Conservation (phyloP, 495 filamentous ascomycete species). For the Neurospora sp. region DNA sequence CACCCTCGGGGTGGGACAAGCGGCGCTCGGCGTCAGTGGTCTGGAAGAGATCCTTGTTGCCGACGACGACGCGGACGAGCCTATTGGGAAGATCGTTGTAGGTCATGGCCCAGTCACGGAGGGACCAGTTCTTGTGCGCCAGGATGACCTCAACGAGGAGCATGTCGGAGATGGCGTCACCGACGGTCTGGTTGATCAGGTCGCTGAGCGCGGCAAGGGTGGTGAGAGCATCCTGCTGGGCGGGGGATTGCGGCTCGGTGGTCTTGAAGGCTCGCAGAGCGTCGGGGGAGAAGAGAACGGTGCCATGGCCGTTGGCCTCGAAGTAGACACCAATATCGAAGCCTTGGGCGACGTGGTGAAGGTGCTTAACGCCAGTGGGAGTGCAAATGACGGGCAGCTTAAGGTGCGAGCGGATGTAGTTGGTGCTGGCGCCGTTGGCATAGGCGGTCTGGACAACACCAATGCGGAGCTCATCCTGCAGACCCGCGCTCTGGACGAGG, state of each 20-base stretch:
- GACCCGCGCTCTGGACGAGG: constrained; percentile 66
- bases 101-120: constrained; percentile 83
- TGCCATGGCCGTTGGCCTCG: constrained; percentile 96
- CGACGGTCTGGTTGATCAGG: constrained; percentile 95
- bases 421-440: constrained; percentile 91
- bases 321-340: constrained; percentile 97
- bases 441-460: constrained; percentile 96
- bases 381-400: constrained; percentile 89
- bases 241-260: constrained; percentile 78
- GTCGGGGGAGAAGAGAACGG: constrained; percentile 81
- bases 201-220: constrained; percentile 72
- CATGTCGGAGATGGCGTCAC: constrained; percentile 91
- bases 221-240: constrained; percentile 74
- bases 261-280: constrained; percentile 67
- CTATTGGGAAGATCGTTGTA: constrained; percentile 95
- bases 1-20: constrained; percentile 65
- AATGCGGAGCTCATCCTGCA: constrained; percentile 70
- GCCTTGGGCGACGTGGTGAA: constrained; percentile 85
- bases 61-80: constrained; percentile 84
- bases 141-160: constrained; percentile 94
- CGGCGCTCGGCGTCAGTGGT: constrained; percentile 85
- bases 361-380: constrained; percentile 90
- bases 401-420: constrained; percentile 78
- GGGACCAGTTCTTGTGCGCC: constrained; percentile 86
- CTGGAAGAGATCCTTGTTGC: constrained; percentile 76